A percentile compares a stretch with the other conserved stretches of the same genome.
These are phyloP conservation scores for Epicoccum nigrum DNA, from an alignment of 2,329 filamentous ascomycete species.

Conservation along the genomic window DNA sequence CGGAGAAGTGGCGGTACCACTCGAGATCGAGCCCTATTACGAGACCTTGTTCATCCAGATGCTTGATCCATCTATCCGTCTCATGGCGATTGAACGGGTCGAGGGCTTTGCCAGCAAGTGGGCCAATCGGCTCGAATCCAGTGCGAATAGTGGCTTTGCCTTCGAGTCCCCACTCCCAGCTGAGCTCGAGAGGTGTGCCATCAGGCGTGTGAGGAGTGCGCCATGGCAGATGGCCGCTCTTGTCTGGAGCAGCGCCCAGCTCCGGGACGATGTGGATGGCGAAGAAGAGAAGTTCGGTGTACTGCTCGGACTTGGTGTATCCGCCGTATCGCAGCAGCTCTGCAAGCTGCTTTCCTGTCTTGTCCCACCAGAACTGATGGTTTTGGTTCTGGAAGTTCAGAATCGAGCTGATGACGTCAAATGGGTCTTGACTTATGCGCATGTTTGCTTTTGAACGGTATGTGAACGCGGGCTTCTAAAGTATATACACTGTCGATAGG, in stretches of 20 bases:
- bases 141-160: slow-evolving; percentile 20
- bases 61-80: slow-evolving; percentile 16
- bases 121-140: slow-evolving; percentile 20
- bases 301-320: slow-evolving; percentile 14
- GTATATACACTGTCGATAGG: no score
- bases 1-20: slow-evolving; percentile 18
- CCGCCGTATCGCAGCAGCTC: slow-evolving; percentile 11
- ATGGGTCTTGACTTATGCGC: background rate
- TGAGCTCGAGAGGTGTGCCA: slow-evolving; percentile 19
- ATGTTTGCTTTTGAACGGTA: background rate
- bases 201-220: slow-evolving; percentile 21
- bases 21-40: slow-evolving; percentile 18
- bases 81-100: slow-evolving; percentile 18
- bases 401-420: background rate
- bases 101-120: slow-evolving; percentile 11
- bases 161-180: slow-evolving; percentile 22
- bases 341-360: slow-evolving; percentile 12
- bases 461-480: no score
- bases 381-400: slow-evolving; percentile 7
- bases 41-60: slow-evolving; percentile 13
- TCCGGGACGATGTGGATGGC: slow-evolving; percentile 15
- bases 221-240: slow-evolving; percentile 10
- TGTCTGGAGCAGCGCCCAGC: slow-evolving; percentile 11
- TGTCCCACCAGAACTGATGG: slow-evolving; percentile 20
- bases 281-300: slow-evolving; percentile 19